These are phyloP conservation scores for Lipomyces chichibuensis DNA, from an alignment of 805 yeast species.

Conservation along the genomic window DNA sequence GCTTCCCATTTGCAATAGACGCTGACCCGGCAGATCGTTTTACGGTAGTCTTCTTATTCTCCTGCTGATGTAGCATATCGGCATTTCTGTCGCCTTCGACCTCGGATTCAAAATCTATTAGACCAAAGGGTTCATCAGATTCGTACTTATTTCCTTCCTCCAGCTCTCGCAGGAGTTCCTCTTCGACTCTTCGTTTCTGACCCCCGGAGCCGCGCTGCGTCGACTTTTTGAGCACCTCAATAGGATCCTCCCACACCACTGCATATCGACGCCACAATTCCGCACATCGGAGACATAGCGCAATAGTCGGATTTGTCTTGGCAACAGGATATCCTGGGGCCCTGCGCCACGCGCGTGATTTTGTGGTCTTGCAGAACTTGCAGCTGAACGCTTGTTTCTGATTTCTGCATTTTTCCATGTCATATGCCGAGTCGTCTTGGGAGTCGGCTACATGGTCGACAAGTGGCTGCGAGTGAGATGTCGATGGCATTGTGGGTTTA, in stretches of 20 bases:
- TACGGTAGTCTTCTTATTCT: not conserved
- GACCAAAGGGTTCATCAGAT: constrained; percentile 8
- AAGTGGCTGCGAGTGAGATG: constrained; percentile 35
- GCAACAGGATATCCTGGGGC: constrained; percentile 63
- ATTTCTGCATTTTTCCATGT: constrained; percentile 53
- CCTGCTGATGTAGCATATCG: not conserved
- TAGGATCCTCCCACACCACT: constrained; percentile 80
- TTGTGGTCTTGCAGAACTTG: constrained; percentile 66
- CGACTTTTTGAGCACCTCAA: constrained; percentile 59
- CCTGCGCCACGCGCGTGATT: constrained; percentile 67
- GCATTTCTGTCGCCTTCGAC: not conserved
- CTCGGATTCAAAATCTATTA: constrained; percentile 11
- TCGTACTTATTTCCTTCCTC: constrained; percentile 41
- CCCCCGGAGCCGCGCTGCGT: constrained; percentile 47
- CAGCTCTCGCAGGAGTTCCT: constrained; percentile 56
- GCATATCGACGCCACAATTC: constrained; percentile 90
- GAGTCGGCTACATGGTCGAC: constrained; percentile 61
- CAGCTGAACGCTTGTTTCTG: constrained; percentile 57
- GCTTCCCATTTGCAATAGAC: not conserved
- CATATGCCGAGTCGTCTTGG: constrained; percentile 74
- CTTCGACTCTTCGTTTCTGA: constrained; percentile 65
- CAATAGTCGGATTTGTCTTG: constrained; percentile 50
- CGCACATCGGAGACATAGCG: constrained; percentile 85
- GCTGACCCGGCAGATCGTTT: not conserved
- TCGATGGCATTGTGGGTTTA: constrained; percentile 39